Conservation (phyloP, 1,284 basidiomycete genomes). For the Pseudomicrostroma phylloplanum region DNA sequence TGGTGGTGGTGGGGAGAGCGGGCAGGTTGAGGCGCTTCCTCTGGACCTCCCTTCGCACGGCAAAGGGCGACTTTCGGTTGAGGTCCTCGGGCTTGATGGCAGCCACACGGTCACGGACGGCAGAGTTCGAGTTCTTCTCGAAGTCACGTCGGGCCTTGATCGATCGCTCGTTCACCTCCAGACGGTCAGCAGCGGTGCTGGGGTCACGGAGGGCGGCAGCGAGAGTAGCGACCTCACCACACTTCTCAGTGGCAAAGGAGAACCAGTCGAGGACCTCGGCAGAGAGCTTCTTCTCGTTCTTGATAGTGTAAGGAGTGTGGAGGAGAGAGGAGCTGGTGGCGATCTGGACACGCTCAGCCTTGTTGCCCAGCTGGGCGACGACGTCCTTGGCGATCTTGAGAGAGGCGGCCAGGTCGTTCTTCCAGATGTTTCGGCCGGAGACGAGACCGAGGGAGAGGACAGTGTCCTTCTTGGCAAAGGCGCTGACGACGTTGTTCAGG, state of each 20-base stretch:
- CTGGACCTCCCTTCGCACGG: slow-evolving; percentile 80
- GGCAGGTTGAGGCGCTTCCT: slow-evolving; percentile 82
- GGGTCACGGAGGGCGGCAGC: slow-evolving; percentile 55
- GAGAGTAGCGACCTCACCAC: slow-evolving; percentile 78
- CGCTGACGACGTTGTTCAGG: slow-evolving; percentile 74
- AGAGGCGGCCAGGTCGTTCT: slow-evolving; percentile 83
- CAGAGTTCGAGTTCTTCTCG: slow-evolving; percentile 88
- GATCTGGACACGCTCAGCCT: slow-evolving; percentile 68
- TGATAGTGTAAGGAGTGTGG: slow-evolving; percentile 93
- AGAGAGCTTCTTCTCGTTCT: slow-evolving; percentile 85
- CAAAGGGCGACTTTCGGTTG: slow-evolving; percentile 84
- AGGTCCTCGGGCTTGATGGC: slow-evolving; percentile 82
- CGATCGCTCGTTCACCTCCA: slow-evolving; percentile 67
- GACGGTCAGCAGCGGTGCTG: slow-evolving; percentile 30
- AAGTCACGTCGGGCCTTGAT: slow-evolving; percentile 94
- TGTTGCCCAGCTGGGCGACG: slow-evolving; percentile 35
- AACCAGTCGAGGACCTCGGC: slow-evolving; percentile 94
- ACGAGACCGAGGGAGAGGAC: slow-evolving; percentile 90
- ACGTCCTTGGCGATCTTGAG: slow-evolving; percentile 81
- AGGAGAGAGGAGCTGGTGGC: slow-evolving; percentile 96
- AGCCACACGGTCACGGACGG: slow-evolving; percentile 89
- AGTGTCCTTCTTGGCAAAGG: slow-evolving; percentile 60
- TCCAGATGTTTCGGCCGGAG: slow-evolving; percentile 99
- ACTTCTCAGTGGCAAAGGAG: slow-evolving; percentile 97
- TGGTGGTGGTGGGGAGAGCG: slow-evolving; percentile 97